phyloP scores from a whole-genome alignment of 1,284 basidiomycete species.

The Kwoniella shivajii region DNA sequence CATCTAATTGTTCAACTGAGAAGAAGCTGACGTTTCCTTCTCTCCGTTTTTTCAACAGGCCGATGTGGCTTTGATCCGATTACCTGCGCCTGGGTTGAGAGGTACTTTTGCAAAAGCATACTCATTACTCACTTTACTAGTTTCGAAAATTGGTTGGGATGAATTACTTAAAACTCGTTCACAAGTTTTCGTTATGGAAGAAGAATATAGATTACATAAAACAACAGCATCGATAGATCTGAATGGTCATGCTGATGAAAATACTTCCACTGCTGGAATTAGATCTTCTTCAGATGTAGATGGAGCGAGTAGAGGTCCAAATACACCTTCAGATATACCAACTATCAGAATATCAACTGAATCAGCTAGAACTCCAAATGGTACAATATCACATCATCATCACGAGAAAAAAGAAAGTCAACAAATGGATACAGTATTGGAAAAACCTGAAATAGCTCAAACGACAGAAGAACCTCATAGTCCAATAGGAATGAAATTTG shows the following conservation, averaged over 20 bases:
- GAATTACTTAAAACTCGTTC: conserved; percentile 93
- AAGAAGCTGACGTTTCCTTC: no score
- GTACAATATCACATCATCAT: conserved; percentile 26
- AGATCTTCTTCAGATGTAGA: conserved; percentile 19
- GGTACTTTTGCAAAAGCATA: conserved; percentile 98
- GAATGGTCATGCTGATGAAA: conserved; percentile 68
- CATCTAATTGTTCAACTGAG: not conserved
- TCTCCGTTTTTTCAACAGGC: conserved; percentile 59
- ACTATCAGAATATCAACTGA: conserved; percentile 88
- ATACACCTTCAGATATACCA: conserved; percentile 62
- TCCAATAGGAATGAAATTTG: conserved; percentile 53
- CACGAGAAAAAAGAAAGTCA: conserved; percentile 52
- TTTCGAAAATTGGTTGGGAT: conserved; percentile 96
- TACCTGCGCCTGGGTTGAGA: conserved; percentile 89
- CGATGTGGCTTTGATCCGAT: conserved; percentile 85
- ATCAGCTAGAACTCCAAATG: conserved; percentile 58
- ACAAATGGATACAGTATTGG: conserved; percentile 42
- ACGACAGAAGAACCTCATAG: conserved; percentile 37
- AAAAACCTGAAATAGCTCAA: conserved; percentile 53
- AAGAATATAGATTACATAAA: conserved; percentile 80
- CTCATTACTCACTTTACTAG: conserved; percentile 81
- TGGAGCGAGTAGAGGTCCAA: conserved; percentile 17
- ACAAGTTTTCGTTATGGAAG: conserved; percentile 98
- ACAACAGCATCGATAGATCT: conserved; percentile 58
- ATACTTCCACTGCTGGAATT: conserved; percentile 63